Conservation (phyloP, 1,284 basidiomycete genomes). For the Exobasidium rhododendri region DNA sequence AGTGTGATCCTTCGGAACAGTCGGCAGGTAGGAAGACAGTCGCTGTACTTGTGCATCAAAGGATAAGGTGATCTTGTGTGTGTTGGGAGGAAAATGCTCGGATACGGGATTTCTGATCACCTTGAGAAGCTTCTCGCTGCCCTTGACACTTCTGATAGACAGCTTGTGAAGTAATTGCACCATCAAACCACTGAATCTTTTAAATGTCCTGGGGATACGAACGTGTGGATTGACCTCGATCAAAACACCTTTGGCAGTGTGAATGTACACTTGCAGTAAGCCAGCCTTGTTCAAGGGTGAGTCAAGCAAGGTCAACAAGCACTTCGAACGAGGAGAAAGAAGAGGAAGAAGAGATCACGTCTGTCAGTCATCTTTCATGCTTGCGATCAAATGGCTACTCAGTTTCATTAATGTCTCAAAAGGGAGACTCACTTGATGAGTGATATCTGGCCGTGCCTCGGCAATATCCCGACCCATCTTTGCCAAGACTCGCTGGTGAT, state of each 20-base stretch:
- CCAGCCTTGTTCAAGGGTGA: slow-evolving; percentile 98
- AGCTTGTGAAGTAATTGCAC: slow-evolving; percentile 94
- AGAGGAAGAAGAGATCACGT: background rate
- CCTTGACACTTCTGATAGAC: slow-evolving; percentile 90
- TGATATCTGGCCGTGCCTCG: slow-evolving; percentile 95
- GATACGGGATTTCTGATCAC: slow-evolving; percentile 98
- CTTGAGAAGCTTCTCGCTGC: slow-evolving; percentile 91
- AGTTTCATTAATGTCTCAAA: slow-evolving; percentile 3
- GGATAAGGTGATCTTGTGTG: slow-evolving; percentile 88
- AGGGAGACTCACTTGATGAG: slow-evolving; percentile 74
- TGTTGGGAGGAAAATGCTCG: slow-evolving; percentile 92
- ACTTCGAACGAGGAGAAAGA: slow-evolving; percentile 60
- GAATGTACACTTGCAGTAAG: slow-evolving; percentile 93
- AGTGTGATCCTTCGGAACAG: slow-evolving; percentile 77
- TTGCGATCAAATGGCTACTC: background rate
- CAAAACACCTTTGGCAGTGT: slow-evolving; percentile 91
- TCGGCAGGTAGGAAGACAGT: slow-evolving; percentile 76
- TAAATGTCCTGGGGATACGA: slow-evolving; percentile 95
- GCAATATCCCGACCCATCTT: slow-evolving; percentile 98
- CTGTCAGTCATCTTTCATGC: background rate
- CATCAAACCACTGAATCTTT: slow-evolving; percentile 97
- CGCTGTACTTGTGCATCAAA: slow-evolving; percentile 77
- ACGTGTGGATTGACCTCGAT: slow-evolving; percentile 99
- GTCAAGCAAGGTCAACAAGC: slow-evolving; percentile 91
- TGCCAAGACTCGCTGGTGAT: slow-evolving; percentile 96